A percentile compares a stretch with the other conserved stretches of the same genome.
phyloP scores from a whole-genome alignment of 768 basidiomycete species.

The Pleurotus salmoneostramineus region DNA sequence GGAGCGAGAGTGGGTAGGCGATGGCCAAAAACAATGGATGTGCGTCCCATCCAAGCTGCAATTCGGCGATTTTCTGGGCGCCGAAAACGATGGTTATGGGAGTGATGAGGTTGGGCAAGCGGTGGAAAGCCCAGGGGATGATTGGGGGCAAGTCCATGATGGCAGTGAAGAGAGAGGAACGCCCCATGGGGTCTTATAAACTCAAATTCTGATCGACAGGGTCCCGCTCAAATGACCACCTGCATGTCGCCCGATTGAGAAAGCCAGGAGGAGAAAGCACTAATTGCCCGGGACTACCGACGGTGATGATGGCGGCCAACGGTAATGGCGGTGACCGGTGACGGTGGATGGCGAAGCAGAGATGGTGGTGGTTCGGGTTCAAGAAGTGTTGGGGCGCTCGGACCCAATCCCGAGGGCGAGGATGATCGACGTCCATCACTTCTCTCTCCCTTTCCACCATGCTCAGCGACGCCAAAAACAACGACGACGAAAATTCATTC shows the following conservation, averaged over 20 bases:
- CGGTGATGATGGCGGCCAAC: too few relatives aligned
- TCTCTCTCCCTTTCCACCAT: conserved; percentile 4
- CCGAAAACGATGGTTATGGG: conserved; percentile 1
- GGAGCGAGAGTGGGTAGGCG: conserved; percentile 4
- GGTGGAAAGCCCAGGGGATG: conserved; percentile 1
- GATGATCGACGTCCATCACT: not conserved
- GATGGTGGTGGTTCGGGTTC: too few relatives aligned
- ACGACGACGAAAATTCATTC: conserved; percentile 3
- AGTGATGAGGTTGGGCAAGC: not conserved
- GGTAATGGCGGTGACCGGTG: too few relatives aligned
- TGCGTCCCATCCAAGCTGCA: not conserved
- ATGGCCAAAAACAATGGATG: not conserved
- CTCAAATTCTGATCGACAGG: not conserved
- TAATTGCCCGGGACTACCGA: too few relatives aligned
- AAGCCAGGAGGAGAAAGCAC: too few relatives aligned
- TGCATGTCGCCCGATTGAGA: too few relatives aligned
- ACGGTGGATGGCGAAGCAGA: too few relatives aligned
- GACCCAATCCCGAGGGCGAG: not conserved
- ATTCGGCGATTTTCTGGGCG: not conserved
- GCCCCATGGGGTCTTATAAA: not conserved
- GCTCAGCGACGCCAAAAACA: not conserved
- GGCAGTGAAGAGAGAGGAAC: not conserved
- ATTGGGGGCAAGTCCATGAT: conserved; percentile 8
- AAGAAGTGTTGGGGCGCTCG: too few relatives aligned
- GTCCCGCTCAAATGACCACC: too few relatives aligned